Evolutionary conservation across 202 grass and related monocot genomes (phyloP).

Genomic region (Elaeis oleifera): DNA sequence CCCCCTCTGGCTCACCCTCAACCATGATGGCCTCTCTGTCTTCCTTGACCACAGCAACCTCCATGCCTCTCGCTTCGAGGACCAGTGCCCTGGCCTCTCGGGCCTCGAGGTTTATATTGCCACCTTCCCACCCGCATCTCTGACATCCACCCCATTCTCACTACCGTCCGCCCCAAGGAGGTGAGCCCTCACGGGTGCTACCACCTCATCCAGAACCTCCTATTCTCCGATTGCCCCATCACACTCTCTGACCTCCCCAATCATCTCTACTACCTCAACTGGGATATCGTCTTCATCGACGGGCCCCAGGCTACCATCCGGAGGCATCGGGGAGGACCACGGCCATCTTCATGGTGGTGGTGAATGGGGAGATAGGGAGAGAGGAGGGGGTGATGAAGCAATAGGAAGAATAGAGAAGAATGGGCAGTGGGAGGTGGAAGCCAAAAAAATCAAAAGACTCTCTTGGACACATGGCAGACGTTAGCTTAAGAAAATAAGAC

Average conservation of each 20-base stretch:
- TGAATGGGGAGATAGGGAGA: too few species aligned
- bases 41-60: slow-evolving; percentile 98
- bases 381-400: too few species aligned
- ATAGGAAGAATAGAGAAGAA: too few species aligned
- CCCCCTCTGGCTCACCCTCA: slow-evolving; percentile 82
- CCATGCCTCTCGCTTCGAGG: slow-evolving; percentile 79
- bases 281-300: slow-evolving; percentile 93
- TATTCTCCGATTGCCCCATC: slow-evolving; percentile 89
- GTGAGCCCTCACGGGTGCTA: slow-evolving; percentile 36
- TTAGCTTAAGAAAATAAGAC: too few species aligned
- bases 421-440: too few species aligned
- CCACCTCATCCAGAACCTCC: slow-evolving; percentile 77
- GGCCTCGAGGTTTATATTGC: slow-evolving; percentile 84
- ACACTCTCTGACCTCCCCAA: slow-evolving; percentile 92
- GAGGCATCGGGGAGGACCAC: slow-evolving; percentile 68
- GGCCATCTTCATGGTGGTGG: slow-evolving; percentile 72
- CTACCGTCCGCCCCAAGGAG: slow-evolving; percentile 25
- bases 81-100: slow-evolving; percentile 25
- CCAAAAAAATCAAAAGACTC: too few species aligned
- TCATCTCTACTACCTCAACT: slow-evolving; percentile 68
- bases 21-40: slow-evolving; percentile 77
- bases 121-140: slow-evolving; percentile 74
- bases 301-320: slow-evolving; percentile 67
- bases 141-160: slow-evolving; percentile 63
- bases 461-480: too few species aligned